Conservation (phyloP, 768 basidiomycete species). For the Thelephora aurantiotincta region DNA sequence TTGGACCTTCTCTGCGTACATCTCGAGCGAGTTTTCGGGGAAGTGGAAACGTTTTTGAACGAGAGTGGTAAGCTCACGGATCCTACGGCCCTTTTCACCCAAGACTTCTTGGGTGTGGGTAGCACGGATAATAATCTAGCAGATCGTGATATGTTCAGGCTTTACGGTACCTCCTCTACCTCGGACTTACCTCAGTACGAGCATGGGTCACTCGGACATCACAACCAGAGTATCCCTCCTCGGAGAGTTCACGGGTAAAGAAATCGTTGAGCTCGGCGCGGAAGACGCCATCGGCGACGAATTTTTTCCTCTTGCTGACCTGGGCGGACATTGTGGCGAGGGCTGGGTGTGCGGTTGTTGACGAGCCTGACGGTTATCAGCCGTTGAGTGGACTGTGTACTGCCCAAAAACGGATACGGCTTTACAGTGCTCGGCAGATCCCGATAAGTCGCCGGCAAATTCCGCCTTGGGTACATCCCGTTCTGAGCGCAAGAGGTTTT, state of each 20-base stretch:
- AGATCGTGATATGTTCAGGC: conserved; percentile 3
- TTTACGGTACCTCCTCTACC: background rate
- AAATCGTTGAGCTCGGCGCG: conserved; percentile 99
- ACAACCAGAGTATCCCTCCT: conserved; percentile 99
- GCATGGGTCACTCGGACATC: conserved; percentile 99
- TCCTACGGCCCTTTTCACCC: conserved; percentile 98
- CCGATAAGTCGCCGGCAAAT: conserved; percentile 6
- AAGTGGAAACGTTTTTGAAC: conserved; percentile 99
- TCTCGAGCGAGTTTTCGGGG: conserved; percentile 96
- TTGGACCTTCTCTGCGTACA: conserved; percentile 99
- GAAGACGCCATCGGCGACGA: conserved; percentile 97
- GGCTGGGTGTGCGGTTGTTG: conserved; percentile 4
- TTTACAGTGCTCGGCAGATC: conserved; percentile 5
- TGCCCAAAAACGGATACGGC: background rate
- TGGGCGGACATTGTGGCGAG: conserved; percentile 56
- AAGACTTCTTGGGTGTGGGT: conserved; percentile 99
- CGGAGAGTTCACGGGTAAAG: conserved; percentile 94
- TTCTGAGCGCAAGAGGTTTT: conserved; percentile 3
- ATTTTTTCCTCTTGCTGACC: conserved; percentile 98
- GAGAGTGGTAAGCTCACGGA: conserved; percentile 94
- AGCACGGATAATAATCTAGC: conserved; percentile 95
- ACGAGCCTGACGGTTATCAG: conserved; percentile 7
- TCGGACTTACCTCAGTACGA: conserved; percentile 68
- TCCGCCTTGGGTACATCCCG: conserved; percentile 8
- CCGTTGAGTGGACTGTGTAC: too few relatives aligned